A percentile compares a stretch with the other conserved stretches of the same genome.
phyloP scores from a whole-genome alignment of 1,284 basidiomycete genomes.

The Peniophora sp. region DNA sequence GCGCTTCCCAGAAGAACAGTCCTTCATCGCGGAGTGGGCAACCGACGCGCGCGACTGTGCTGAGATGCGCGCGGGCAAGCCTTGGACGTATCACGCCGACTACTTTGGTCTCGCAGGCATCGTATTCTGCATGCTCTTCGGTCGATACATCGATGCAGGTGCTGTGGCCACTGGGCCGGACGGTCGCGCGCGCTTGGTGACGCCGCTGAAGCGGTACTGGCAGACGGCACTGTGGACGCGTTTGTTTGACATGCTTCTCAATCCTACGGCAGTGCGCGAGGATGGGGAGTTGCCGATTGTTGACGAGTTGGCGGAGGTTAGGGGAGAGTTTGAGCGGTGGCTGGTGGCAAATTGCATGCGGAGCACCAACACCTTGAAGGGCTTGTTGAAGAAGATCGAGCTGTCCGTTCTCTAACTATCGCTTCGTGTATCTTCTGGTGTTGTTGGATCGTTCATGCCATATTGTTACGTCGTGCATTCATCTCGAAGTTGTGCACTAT shows the following conservation, averaged over 20 bases:
- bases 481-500: too few species aligned
- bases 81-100: conserved; percentile 94
- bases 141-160: conserved; percentile 83
- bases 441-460: too few species aligned
- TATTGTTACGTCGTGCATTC: too few species aligned
- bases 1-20: conserved; percentile 72
- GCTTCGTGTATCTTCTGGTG: too few species aligned
- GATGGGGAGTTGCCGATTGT: conserved; percentile 64
- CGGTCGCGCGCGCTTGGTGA: conserved; percentile 57
- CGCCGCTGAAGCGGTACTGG: conserved; percentile 92
- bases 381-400: conserved; percentile 76
- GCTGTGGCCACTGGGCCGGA: conserved; percentile 35
- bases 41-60: conserved; percentile 84
- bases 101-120: conserved; percentile 93
- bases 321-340: conserved; percentile 85
- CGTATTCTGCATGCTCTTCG: conserved; percentile 93
- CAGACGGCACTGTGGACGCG: conserved; percentile 82
- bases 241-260: conserved; percentile 84
- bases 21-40: conserved; percentile 85
- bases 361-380: conserved; percentile 81
- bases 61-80: conserved; percentile 76
- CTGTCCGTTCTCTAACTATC: conserved; percentile 18
- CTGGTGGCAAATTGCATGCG: conserved; percentile 76
- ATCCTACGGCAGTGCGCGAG: conserved; percentile 52
- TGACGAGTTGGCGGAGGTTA: conserved; percentile 55